These are phyloP conservation scores for Lecanoromycetidae sp. DNA, from an alignment of 2,329 filamentous ascomycete genomes.

Conservation along the genomic window DNA sequence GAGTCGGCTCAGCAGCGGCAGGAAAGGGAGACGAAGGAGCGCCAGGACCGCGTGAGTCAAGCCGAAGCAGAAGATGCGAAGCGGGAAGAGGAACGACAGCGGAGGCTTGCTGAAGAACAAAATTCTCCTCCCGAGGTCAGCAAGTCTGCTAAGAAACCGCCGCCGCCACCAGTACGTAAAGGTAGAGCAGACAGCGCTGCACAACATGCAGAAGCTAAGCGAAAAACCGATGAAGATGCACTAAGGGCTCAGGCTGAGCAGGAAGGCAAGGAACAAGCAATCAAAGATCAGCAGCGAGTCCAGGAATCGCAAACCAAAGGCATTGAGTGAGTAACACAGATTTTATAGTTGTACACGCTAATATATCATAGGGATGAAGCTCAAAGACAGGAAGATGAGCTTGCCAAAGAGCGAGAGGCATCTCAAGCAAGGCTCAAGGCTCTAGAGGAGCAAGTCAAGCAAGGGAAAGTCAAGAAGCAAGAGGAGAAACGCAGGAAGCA, in stretches of 20 bases:
- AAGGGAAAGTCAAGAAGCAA: conserved; percentile 89
- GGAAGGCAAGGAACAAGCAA: conserved; percentile 41
- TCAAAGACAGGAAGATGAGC: conserved; percentile 63
- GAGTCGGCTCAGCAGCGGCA: conserved; percentile 74
- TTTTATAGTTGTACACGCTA: conserved; percentile 22
- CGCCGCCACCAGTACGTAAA: conserved; percentile 66
- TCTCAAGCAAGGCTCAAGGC: conserved; percentile 73
- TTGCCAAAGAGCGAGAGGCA: conserved; percentile 67
- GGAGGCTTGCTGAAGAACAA: conserved; percentile 68
- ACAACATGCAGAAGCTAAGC: conserved; percentile 45
- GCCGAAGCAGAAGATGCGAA: conserved; percentile 90
- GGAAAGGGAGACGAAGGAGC: conserved; percentile 77
- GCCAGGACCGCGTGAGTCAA: conserved; percentile 73
- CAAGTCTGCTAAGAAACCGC: conserved; percentile 52
- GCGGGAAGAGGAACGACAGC: conserved; percentile 76
- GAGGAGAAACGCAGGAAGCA: conserved; percentile 92
- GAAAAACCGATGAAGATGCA: conserved; percentile 40
- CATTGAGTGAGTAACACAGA: conserved; percentile 60
- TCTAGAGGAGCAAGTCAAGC: conserved; percentile 84
- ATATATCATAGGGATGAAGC: conserved; percentile 52
- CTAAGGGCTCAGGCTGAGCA: conserved; percentile 56
- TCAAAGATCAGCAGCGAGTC: conserved; percentile 59
- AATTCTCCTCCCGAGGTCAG: conserved; percentile 44
- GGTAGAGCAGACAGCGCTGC: conserved; percentile 43
- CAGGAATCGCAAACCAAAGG: conserved; percentile 61